phyloP scores from a whole-genome alignment of 306 rosid genomes.

The Malus orientalis region DNA sequence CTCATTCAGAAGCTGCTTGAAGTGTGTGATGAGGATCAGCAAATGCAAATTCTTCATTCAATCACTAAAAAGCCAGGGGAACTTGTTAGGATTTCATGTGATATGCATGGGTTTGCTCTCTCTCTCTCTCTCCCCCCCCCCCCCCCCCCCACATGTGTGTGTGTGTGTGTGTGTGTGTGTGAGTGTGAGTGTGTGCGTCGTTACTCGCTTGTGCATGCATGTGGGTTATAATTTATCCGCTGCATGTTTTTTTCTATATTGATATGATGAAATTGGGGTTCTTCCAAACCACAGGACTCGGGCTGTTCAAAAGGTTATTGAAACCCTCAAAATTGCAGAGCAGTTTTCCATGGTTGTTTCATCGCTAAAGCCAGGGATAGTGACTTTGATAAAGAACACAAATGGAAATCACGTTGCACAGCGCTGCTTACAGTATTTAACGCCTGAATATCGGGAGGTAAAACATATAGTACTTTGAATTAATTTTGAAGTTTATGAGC shows the following conservation, averaged over 20 bases:
- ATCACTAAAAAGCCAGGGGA: constrained; percentile 35
- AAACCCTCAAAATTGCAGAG: constrained; percentile 43
- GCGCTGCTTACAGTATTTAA: constrained; percentile 43
- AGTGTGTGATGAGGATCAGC: constrained; percentile 49
- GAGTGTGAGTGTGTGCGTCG: not conserved
- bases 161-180: too few species aligned
- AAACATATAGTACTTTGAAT: not conserved
- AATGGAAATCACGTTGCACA: constrained; percentile 60
- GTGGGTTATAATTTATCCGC: not conserved
- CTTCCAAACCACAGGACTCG: constrained; percentile 39
- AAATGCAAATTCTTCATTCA: constrained; percentile 27
- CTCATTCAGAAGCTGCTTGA: constrained; percentile 56
- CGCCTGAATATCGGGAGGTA: constrained; percentile 34
- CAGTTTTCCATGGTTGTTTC: constrained; percentile 42
- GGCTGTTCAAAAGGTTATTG: constrained; percentile 58
- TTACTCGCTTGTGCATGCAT: not conserved
- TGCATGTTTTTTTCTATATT: not conserved
- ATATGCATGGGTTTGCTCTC: constrained; percentile 50
- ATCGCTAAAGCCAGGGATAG: constrained; percentile 35
- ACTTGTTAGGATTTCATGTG: constrained; percentile 42
- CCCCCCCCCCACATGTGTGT: not conserved
- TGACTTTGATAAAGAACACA: constrained; percentile 37
- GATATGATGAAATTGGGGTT: not conserved
- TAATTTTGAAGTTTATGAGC: not conserved
- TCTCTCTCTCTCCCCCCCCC: constrained; percentile 13